Evolutionary conservation across 352 stramenopile species (phyloP), one percentile per base, ranked within the genome.

Genomic region (Lagenidium giganteum): DNA sequence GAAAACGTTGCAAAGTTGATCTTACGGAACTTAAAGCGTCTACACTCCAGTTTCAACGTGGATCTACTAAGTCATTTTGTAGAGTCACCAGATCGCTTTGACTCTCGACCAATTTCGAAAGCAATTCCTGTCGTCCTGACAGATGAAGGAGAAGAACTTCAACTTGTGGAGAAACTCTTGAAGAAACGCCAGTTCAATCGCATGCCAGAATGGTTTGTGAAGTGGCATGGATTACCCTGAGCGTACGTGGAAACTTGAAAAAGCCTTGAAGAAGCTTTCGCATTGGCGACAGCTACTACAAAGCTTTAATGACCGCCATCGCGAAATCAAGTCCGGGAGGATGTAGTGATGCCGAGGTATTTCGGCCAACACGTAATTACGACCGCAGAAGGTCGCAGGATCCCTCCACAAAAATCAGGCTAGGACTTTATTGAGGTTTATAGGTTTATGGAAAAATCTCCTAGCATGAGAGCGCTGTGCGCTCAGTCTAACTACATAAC

Each of bases 11-110:
- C 47, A 1, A n/a, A 38, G 12, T 39, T 57, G 13, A 41, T 57
- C 18, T 13, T 61, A 21, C 16, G 16, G 4, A 42, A 23, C 13
- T 37, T 61, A 33, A 30, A 23, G 11, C 38, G 27, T 3, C 1
- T 56, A 1, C 27, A 61, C 31, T 14, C 22, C 7, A 27, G 22
- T 2, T 61, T 61, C 53, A 61, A 51, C 21, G 48, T 61, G 11
- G 46, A 61, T 2, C 14, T 2, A 23, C 38, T 36, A 14, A 26
- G 2, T n/a, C 47, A 41, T 18, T 28, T 42, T 8, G 25, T 24
- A 12, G 33, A 41, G 9, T 33, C 25, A 18, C 31, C 30, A 21
- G 20, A 24, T 3, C 13, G 34, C 17, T 42, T 50, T 49, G 4
- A 12, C 21, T 8, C 6, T 42, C 47, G 47, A 7, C 36, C 25